Percentiles rank a stretch among this genome's conserved stretches.
Evolutionary conservation across 108 stramenopile genomes (phyloP).

Genomic region (Skeletonema marinoi): DNA sequence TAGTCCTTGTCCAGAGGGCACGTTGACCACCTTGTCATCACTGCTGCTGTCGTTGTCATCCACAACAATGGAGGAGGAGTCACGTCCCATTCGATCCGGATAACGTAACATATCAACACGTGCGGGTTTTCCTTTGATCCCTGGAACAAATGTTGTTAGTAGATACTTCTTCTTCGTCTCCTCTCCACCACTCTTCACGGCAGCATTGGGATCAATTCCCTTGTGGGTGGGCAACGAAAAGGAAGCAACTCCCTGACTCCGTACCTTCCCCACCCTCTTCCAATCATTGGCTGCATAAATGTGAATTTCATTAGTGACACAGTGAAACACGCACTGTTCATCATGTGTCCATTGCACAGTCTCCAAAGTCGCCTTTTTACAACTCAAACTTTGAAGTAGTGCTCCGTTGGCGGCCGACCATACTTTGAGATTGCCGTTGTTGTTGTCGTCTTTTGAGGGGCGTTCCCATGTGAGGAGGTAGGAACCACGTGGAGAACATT

Average conservation of each 20-base stretch:
- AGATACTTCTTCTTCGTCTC: conserved; percentile 32
- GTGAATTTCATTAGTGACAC: conserved; percentile 79
- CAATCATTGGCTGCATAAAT: conserved; percentile 50
- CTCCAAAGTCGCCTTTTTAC: conserved; percentile 79
- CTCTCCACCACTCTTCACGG: conserved; percentile 1
- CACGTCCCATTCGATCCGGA: conserved; percentile 48
- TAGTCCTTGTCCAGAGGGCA: conserved; percentile 49
- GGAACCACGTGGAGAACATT: conserved; percentile 79
- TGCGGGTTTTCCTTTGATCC: conserved; percentile 90
- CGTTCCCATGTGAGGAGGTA: conserved; percentile 90
- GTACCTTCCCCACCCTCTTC: conserved; percentile 50
- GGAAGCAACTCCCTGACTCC: conserved; percentile 58
- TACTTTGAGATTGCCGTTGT: conserved; percentile 74
- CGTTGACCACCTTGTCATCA: no score
- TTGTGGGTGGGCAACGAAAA: conserved; percentile 56
- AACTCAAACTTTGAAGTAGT: conserved; percentile 60
- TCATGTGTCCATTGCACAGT: conserved; percentile 92
- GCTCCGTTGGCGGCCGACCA: conserved; percentile 65
- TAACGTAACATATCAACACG: conserved; percentile 74
- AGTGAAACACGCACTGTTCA: conserved; percentile 71
- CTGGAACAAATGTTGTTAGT: conserved; percentile 84
- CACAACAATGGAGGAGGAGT: conserved; percentile 20
- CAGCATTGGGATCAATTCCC: conserved; percentile 3
- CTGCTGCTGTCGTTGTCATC: background rate
- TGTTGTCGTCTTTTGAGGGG: conserved; percentile 10